Evolutionary conservation across 345 rosid genomes (phyloP).

Genomic region (Fremontodendron californicum): DNA sequence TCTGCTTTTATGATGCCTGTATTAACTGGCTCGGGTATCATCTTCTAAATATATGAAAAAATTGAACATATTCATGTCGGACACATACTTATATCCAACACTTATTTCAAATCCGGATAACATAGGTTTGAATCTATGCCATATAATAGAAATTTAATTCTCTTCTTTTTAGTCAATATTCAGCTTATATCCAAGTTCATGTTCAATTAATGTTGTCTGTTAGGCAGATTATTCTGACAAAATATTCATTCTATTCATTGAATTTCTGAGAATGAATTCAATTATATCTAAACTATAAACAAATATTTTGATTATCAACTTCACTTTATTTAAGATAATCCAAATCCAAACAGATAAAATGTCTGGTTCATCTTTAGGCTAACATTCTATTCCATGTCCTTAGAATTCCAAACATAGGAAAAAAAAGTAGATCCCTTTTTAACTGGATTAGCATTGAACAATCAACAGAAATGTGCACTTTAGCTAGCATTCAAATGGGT

Average conservation of each 20-base stretch:
- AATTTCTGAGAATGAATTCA: neutral
- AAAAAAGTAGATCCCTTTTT: neutral
- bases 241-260: neutral
- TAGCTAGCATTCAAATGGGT: neutral
- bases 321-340: neutral
- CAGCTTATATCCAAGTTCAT: neutral
- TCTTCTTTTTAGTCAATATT: neutral
- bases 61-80: no score
- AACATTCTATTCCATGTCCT: constrained; percentile 8
- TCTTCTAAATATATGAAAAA: neutral
- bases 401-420: neutral
- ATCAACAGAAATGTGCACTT: neutral
- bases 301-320: neutral
- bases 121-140: neutral
- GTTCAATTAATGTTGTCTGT: neutral
- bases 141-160: neutral
- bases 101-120: neutral
- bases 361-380: neutral
- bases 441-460: neutral
- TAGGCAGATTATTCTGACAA: neutral
- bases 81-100: no score
- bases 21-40: neutral
- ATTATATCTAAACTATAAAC: neutral
- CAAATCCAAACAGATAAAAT: neutral
- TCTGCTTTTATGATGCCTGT: neutral